Evolutionary conservation across 2,329 filamentous ascomycete species (phyloP), one percentile per base, ranked within the genome.

Genomic region (Cercospora sojina): DNA sequence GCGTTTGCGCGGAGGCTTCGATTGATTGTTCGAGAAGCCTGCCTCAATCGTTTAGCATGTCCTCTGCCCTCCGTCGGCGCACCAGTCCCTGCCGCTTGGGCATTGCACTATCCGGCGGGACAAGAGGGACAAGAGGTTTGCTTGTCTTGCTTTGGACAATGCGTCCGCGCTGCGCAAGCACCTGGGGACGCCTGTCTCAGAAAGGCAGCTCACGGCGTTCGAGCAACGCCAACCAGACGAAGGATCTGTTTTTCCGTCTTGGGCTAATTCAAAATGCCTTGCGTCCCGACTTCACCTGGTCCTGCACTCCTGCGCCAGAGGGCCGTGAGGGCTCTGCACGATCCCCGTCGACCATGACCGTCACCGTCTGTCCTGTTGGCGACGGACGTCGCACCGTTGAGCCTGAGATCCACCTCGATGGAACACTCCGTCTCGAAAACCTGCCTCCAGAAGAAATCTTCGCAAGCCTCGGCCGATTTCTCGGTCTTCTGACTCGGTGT

Each of bases 21-120:
- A 57, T 57, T 20, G 53, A 18, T 32, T 23, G 53, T 57, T 57
- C 53, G 27, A 57, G 53, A 57, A 57, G 53, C 53, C 53, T 57
- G 53, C 53, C 53, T 18, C n/a, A 57, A 35, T 57, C 53, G 53
- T 57, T 57, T 57, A 35, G 53, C 29, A 12, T 47, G 43, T 18
- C n/a, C 23, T n/a, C 23, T 29, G 25, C 23, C 23, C 51, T 27
- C 27, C 51, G 51, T 23, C n/a, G 16, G 35, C 35, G 35, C 35
- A 41, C 51, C 25, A 23, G 43, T 23, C 27, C 23, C 51, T 29
- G 51, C 16, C 51, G 51, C 27, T n/a, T 13, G 13, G 8, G 16
- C 29, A 32, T 20, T 13, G 16, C 53, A 31, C 25, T 16, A 25
- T 23, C 13, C 23, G 20, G 23, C 47, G 47, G 23, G 47, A 53